Evolutionary conservation across 768 basidiomycete genomes (phyloP).

Genomic region (Leucosporidium creatinivorum): DNA sequence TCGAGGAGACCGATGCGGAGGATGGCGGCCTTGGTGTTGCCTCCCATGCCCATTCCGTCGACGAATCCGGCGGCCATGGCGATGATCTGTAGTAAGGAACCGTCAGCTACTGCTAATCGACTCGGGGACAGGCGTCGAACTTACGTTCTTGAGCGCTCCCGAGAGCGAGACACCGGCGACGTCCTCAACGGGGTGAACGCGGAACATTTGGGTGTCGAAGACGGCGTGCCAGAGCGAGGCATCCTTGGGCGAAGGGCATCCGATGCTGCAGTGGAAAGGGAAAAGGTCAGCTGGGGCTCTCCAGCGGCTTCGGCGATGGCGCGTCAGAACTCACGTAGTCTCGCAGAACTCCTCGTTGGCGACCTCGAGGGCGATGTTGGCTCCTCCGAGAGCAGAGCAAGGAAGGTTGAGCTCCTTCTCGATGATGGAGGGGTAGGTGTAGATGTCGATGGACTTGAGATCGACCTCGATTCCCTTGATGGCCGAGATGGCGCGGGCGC

Average conservation of each 20-base stretch:
- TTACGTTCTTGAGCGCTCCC: conserved; percentile 47
- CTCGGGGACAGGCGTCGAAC: conserved; percentile 27
- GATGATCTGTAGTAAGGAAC: conserved; percentile 10
- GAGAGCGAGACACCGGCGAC: conserved; percentile 46
- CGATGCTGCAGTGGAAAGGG: conserved; percentile 4
- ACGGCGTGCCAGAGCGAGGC: conserved; percentile 38
- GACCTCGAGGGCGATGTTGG: conserved; percentile 46
- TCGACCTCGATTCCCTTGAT: conserved; percentile 48
- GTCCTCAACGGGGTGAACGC: conserved; percentile 45
- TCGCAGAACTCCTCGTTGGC: conserved; percentile 45
- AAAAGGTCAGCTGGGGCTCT: background rate
- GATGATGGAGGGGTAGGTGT: conserved; percentile 46
- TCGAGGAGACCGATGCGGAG: conserved; percentile 48
- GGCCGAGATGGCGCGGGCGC: conserved; percentile 44
- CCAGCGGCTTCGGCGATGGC: conserved; percentile 37
- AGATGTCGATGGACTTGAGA: conserved; percentile 42
- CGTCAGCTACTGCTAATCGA: background rate
- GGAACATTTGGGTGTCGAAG: conserved; percentile 44
- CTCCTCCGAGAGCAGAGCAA: conserved; percentile 45
- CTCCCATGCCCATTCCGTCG: conserved; percentile 41
- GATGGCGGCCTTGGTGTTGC: conserved; percentile 43
- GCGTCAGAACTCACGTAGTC: conserved; percentile 38
- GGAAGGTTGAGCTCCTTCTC: conserved; percentile 42
- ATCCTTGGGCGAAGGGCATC: conserved; percentile 29
- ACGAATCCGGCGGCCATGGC: conserved; percentile 46